Conservation (phyloP, 2,329 filamentous ascomycete genomes). For the Rhinocladiella similis region DNA sequence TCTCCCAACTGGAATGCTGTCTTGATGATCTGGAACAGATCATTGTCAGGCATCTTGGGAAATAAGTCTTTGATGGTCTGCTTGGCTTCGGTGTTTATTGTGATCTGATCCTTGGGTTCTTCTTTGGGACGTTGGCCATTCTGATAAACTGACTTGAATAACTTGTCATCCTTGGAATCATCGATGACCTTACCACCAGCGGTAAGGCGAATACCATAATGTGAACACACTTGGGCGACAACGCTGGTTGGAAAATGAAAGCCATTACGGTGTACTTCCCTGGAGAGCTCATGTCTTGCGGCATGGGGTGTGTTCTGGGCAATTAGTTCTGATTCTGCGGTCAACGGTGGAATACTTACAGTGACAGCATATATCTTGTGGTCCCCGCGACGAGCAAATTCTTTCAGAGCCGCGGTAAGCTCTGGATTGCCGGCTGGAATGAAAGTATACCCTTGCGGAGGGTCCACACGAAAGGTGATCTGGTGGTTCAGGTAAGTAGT, state of each 20-base stretch:
- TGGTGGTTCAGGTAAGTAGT: conserved; percentile 33
- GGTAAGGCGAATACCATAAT: conserved; percentile 47
- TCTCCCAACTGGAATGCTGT: conserved; percentile 62
- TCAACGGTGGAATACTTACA: conserved; percentile 41
- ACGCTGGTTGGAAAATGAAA: conserved; percentile 64
- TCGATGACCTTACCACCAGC: conserved; percentile 48
- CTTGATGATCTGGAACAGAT: conserved; percentile 58
- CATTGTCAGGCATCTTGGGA: conserved; percentile 60
- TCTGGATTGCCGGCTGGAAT: conserved; percentile 61
- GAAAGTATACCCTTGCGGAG: conserved; percentile 62
- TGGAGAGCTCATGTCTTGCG: conserved; percentile 54
- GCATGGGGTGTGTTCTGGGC: conserved; percentile 51
- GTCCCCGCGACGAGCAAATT: conserved; percentile 56
- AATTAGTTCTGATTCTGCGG: conserved; percentile 9
- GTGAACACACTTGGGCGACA: conserved; percentile 57
- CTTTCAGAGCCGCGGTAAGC: conserved; percentile 61
- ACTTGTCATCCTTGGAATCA: conserved; percentile 25
- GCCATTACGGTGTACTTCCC: conserved; percentile 62
- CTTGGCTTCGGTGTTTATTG: conserved; percentile 57
- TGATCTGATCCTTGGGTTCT: conserved; percentile 36
- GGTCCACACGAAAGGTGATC: conserved; percentile 56
- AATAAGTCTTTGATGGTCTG: conserved; percentile 63
- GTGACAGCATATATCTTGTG: conserved; percentile 60
- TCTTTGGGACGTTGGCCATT: conserved; percentile 18
- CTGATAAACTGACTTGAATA: conserved; percentile 27